These are phyloP conservation scores for Lasiodiplodia citricola DNA, from an alignment of 2,329 filamentous ascomycete genomes.

Conservation along the genomic window DNA sequence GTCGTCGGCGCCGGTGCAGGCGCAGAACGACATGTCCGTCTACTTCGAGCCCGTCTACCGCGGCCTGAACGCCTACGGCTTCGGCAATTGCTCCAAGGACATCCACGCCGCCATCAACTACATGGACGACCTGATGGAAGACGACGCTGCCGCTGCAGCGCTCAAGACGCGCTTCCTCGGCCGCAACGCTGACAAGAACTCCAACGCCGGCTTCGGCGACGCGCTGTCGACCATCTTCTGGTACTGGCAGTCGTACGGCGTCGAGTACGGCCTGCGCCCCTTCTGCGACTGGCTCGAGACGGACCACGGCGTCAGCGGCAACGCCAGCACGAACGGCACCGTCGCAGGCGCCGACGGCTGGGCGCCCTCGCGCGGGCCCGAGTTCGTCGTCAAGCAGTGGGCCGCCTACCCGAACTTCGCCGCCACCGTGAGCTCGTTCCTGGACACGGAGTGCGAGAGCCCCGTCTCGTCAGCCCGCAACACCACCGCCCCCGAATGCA, in stretches of 20 bases:
- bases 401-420: slow-evolving; percentile 39
- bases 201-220: slow-evolving; percentile 54
- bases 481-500: slow-evolving; percentile 5
- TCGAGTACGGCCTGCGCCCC: slow-evolving; percentile 47
- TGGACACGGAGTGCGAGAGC: slow-evolving; percentile 13
- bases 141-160: not conserved
- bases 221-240: slow-evolving; percentile 48
- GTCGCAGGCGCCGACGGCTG: slow-evolving; percentile 48
- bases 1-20: slow-evolving; percentile 51
- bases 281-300: slow-evolving; percentile 57
- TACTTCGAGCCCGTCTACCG: slow-evolving; percentile 58
- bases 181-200: slow-evolving; percentile 51
- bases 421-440: not conserved
- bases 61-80: slow-evolving; percentile 50
- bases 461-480: slow-evolving; percentile 32
- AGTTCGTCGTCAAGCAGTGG: slow-evolving; percentile 50
- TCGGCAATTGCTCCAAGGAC: slow-evolving; percentile 56
- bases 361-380: slow-evolving; percentile 47
- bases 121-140: slow-evolving; percentile 54
- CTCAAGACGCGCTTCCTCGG: slow-evolving; percentile 58
- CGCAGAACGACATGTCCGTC: slow-evolving; percentile 55
- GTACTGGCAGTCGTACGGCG: slow-evolving; percentile 53
- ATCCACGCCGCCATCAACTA: slow-evolving; percentile 55
- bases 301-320: slow-evolving; percentile 41
- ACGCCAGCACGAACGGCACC: slow-evolving; percentile 29